Evolutionary conservation across 2,329 filamentous ascomycete species (phyloP).

Genomic region (Colletotrichum sp.): DNA sequence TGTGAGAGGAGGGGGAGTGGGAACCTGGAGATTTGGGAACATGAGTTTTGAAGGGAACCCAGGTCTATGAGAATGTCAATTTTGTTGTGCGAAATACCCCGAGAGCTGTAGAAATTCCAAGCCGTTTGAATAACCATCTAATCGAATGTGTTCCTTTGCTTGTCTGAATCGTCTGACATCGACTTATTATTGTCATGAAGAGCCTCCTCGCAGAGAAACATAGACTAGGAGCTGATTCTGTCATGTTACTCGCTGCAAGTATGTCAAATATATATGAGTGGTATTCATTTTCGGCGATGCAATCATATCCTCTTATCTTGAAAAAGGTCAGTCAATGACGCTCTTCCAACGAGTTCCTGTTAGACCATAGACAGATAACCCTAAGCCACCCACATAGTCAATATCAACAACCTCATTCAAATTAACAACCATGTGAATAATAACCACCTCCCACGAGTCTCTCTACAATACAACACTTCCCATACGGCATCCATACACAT

Average conservation of each 20-base stretch:
- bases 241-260: background rate
- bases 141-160: background rate
- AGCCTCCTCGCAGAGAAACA: background rate
- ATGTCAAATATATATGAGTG: background rate
- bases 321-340: background rate
- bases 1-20: background rate
- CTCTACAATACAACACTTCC: background rate
- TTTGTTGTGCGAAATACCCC: background rate
- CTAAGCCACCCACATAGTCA: too few relatives aligned
- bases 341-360: background rate
- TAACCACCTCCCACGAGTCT: background rate
- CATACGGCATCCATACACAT: background rate
- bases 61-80: background rate
- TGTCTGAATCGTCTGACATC: background rate
- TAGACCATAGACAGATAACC: background rate
- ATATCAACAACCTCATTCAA: too few relatives aligned
- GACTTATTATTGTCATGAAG: background rate
- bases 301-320: background rate
- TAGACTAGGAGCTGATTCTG: background rate
- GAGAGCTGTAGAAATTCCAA: background rate
- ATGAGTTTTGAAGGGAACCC: background rate
- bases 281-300: background rate
- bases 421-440: background rate
- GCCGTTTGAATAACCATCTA: background rate
- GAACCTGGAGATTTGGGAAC: background rate